Evolutionary conservation across 106 monocot genomes (phyloP).

Genomic region (Cymbidium sinense): DNA sequence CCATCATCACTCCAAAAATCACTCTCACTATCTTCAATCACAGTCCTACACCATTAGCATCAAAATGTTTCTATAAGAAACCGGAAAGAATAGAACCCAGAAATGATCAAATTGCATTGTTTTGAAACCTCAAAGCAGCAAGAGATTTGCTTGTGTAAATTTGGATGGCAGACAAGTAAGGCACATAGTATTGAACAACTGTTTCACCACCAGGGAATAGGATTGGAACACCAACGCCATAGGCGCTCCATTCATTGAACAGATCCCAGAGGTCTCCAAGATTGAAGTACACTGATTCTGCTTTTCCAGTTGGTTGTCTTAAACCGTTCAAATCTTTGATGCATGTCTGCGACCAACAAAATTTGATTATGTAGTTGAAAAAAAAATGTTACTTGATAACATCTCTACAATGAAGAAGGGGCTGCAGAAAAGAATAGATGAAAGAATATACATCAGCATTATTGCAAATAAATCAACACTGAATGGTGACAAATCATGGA

Average conservation of each 20-base stretch:
- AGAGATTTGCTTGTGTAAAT: conserved; percentile 56
- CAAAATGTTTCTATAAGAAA: not conserved
- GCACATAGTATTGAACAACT: conserved; percentile 57
- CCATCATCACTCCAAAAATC: conserved; percentile 53
- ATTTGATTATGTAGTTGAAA: too few relatives aligned
- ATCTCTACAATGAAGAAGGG: not conserved
- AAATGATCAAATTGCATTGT: not conserved
- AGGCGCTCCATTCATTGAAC: conserved; percentile 78
- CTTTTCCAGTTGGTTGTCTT: conserved; percentile 17
- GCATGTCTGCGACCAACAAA: conserved; percentile 30
- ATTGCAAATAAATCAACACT: too few relatives aligned
- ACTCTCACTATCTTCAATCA: conserved; percentile 30
- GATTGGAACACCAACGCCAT: conserved; percentile 50
- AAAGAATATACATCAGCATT: too few relatives aligned
- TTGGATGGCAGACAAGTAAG: conserved; percentile 79
- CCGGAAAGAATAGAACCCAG: not conserved
- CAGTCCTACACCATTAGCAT: conserved; percentile 22
- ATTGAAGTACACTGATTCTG: conserved; percentile 29
- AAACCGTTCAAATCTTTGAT: conserved; percentile 17
- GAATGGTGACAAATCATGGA: too few relatives aligned
- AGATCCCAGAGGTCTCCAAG: conserved; percentile 83
- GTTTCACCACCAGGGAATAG: conserved; percentile 12
- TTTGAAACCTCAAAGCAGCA: conserved; percentile 35
- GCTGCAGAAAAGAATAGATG: too few relatives aligned
- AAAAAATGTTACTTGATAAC: too few relatives aligned